Evolutionary conservation across 441 rosid species (phyloP), one percentile per base, ranked within the genome.

Genomic region (Melastoma candidum): DNA sequence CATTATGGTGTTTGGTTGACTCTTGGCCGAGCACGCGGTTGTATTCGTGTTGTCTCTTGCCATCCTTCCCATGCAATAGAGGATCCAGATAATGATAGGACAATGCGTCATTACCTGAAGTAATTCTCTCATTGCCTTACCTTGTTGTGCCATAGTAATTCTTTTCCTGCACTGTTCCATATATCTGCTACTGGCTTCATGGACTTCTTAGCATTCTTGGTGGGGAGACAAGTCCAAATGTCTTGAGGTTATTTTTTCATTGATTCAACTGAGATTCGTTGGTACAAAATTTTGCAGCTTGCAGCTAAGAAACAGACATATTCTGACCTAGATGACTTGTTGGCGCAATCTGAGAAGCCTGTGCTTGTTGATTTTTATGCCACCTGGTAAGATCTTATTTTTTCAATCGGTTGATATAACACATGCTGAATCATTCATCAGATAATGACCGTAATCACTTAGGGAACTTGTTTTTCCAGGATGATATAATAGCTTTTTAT

Each of bases 341-440:
- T 92, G 68, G 69, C 59, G 44, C 79, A 76, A 32, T 71, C 92
- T 25, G 92, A 85, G 57, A 88, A 80, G 61, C 98, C 98, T 9
- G 81, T 92, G 13, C 58, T 87, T 24, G 95, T 90, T 44, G 97
- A 87, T 64, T 87, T 87, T 58, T 90, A 83, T 56, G 97, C 97
- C 1, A 83, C 97, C 46, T 90, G 93, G 97, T 82, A 68, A 72
- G 46, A 44, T 26, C 39, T 51, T 43, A 1, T 14, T 54, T 12
- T 25, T 54, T 47, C 13, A 4, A 29, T 13, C n/a, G 6, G 8
- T 26, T 14, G 22, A 14, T 11, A 51, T 4, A 9, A 13, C 13
- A 8, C 12, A 14, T 48, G 25, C 26, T 14, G 26, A 26, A 26
- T 26, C 11, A 14, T 48, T 26, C 11, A 14, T 48, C 26, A 7